Evolutionary conservation across 179 eudicot genomes (phyloP).

Genomic region (Carnegiea gigantea): DNA sequence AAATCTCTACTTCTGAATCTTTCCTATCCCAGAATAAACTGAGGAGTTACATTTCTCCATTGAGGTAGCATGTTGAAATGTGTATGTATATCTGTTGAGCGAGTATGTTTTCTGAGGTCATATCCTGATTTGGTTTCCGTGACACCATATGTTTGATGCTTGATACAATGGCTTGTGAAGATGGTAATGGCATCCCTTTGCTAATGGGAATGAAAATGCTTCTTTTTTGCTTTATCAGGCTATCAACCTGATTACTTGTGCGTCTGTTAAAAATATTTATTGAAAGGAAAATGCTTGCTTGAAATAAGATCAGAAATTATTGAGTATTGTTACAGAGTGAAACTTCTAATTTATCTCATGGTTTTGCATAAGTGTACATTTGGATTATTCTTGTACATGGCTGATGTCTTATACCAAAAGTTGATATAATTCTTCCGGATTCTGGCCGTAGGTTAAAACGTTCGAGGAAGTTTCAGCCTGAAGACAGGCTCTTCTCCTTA

Average conservation of each 20-base stretch:
- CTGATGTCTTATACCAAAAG: not conserved
- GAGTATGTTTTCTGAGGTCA: not conserved
- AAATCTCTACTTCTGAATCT: not conserved
- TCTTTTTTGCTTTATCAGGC: not conserved
- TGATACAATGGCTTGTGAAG: not conserved
- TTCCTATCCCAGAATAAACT: not conserved
- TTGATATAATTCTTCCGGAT: slow-evolving; percentile 1
- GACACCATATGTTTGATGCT: not conserved
- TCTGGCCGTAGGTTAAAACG: slow-evolving; percentile 74
- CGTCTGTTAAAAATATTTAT: not conserved
- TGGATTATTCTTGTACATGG: not conserved
- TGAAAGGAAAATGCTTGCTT: slow-evolving; percentile 2
- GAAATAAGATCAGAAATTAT: not conserved
- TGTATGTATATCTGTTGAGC: not conserved
- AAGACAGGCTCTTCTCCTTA: slow-evolving; percentile 90
- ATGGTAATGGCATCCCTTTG: not conserved
- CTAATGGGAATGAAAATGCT: not conserved
- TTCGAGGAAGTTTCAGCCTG: slow-evolving; percentile 89
- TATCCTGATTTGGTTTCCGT: not conserved
- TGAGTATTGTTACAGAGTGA: not conserved
- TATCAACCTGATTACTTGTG: not conserved
- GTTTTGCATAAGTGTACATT: not conserved
- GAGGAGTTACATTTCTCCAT: not conserved
- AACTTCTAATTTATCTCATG: not conserved
- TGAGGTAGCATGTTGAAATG: too few species aligned